Evolutionary conservation across 129 eudicot species (phyloP).

Genomic region (Flaveria ramosissima): DNA sequence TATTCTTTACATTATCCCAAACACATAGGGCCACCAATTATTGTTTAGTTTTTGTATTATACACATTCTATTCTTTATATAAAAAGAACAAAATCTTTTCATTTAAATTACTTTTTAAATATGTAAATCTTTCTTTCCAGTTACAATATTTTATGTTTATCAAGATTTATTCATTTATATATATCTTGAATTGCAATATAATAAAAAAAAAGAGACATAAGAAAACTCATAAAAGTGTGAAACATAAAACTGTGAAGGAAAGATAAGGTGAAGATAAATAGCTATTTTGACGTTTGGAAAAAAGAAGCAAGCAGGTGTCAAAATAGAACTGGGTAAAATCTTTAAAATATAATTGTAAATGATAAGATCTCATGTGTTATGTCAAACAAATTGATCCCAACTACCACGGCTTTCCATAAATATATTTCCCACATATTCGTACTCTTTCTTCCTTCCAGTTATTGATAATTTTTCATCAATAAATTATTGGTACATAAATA

Average conservation of each 20-base stretch:
- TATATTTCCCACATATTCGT: background rate
- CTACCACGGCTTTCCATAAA: constrained; percentile 12
- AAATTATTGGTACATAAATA: background rate
- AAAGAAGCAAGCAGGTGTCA: constrained; percentile 30
- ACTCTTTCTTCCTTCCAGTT: background rate
- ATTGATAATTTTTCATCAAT: background rate
- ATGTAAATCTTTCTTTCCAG: background rate
- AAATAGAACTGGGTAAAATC: constrained; percentile 21
- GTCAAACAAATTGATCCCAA: constrained; percentile 31
- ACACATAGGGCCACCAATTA: constrained; percentile 22
- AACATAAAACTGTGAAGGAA: constrained; percentile 25
- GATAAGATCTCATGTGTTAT: constrained; percentile 40
- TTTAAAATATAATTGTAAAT: constrained; percentile 4
- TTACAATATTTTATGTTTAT: background rate
- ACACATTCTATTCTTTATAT: constrained; percentile 20
- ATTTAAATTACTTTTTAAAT: background rate
- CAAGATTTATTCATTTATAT: background rate
- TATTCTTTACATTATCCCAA: constrained; percentile 34
- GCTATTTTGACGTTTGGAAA: constrained; percentile 25
- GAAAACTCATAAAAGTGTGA: constrained; percentile 13
- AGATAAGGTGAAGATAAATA: constrained; percentile 34
- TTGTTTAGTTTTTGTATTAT: constrained; percentile 26
- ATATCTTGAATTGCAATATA: constrained; percentile 1
- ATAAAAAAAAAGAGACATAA: background rate
- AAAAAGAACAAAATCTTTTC: background rate